Base-by-base conservation (phyloP, 768 basidiomycete species). In the Kwoniella shandongensis region DNA sequence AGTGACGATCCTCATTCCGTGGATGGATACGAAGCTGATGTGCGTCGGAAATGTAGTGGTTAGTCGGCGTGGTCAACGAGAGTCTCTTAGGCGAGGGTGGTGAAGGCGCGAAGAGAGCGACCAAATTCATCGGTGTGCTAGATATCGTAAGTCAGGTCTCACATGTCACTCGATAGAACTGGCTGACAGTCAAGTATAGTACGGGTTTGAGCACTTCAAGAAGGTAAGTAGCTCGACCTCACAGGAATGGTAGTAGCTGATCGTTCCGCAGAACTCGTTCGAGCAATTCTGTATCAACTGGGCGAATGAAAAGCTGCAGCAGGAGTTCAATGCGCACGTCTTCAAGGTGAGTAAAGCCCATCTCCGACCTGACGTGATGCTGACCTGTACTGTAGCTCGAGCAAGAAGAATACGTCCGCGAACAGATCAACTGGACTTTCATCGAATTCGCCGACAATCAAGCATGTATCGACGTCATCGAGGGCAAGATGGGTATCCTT, bases 281-380 rank as follows among this genome's bases (percentile, higher is more conserved):
- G 80, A 99, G 78, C 96, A 99, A 79, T 99, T 99, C 79, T 97
- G 93, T 77, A 99, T 99, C 80, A 99, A 99, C 74, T 99, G 98
- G 75, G 96, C 96, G 22, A 99, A 99, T 71, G 96, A 78, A 59
- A 77, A 75, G 78, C 78, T 98, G 44, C 96, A 99, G 69, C 96
- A 98, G 77, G 93, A 97, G 89, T 99, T 99, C 81, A 98, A 98
- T 69, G 96, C 94, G 1, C 96, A 99, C 74, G 96, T 99, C 46
- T 77, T 77, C 71, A 76, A 76, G 61, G 65, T 67, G 25, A 49
- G 61, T 55, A 26, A n/a, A 8, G 27, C 22, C 17, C 5, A 20
- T 13, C 27, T 15, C 20, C 38, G 44, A 35, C 3, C 32, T 22
- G 26, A 30, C 8, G 15, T 10, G 4, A 13, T 26, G 26, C 36